phyloP scores from a whole-genome alignment of 345 rosid genomes.

The Dovyalis caffra region DNA sequence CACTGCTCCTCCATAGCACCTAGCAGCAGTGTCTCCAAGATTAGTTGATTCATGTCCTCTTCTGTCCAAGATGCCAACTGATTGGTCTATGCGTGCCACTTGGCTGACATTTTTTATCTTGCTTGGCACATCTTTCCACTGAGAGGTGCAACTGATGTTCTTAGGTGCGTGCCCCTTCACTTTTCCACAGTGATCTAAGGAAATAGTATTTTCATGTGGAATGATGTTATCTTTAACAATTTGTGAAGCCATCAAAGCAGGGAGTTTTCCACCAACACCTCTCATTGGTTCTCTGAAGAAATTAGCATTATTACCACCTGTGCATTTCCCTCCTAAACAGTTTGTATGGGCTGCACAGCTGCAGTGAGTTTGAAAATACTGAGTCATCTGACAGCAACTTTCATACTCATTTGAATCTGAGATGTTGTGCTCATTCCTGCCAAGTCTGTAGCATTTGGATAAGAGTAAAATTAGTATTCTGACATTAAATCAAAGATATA shows the following conservation, averaged over 20 bases:
- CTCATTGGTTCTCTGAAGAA: slow-evolving; percentile 14
- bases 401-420: slow-evolving; percentile 21
- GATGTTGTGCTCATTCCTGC: slow-evolving; percentile 22
- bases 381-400: slow-evolving; percentile 29
- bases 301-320: slow-evolving; percentile 19
- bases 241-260: slow-evolving; percentile 22
- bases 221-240: slow-evolving; percentile 19
- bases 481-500: not conserved
- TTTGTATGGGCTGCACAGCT: slow-evolving; percentile 27
- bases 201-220: slow-evolving; percentile 21
- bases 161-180: slow-evolving; percentile 11
- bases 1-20: slow-evolving; percentile 19
- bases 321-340: slow-evolving; percentile 25
- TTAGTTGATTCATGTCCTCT: slow-evolving; percentile 19
- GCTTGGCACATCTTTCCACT: slow-evolving; percentile 50
- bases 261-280: slow-evolving; percentile 16
- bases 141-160: slow-evolving; percentile 21
- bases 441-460: slow-evolving; percentile 23
- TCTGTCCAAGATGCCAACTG: slow-evolving; percentile 17
- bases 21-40: slow-evolving; percentile 23
- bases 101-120: slow-evolving; percentile 28
- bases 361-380: slow-evolving; percentile 24
- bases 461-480: not conserved
- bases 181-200: slow-evolving; percentile 20
- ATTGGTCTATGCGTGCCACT: slow-evolving; percentile 7